Percentiles rank a stretch among this genome's conserved stretches.
Conservation (phyloP, 345 rosid species). For the Brassica incana region DNA sequence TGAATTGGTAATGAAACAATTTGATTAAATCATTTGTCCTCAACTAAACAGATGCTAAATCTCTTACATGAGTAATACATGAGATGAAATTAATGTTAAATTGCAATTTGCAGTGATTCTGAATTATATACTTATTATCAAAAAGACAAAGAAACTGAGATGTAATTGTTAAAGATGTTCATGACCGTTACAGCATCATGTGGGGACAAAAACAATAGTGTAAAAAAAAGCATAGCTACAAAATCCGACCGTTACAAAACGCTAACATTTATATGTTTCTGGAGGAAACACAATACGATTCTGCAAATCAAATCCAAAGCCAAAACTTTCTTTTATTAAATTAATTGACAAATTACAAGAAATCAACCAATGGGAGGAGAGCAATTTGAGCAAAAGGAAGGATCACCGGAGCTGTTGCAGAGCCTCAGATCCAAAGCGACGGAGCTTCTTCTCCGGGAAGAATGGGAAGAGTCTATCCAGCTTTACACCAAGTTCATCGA, state of each 20-base stretch:
- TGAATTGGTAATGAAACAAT: neutral
- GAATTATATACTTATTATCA: neutral
- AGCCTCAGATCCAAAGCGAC: slow-evolving; percentile 72
- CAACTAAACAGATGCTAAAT: neutral
- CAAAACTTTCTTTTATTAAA: neutral
- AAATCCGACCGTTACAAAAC: slow-evolving; percentile 59
- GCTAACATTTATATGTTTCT: slow-evolving; percentile 30
- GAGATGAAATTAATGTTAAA: neutral
- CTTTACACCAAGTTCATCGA: slow-evolving; percentile 61
- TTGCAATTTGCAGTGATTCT: neutral
- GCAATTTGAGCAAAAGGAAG: slow-evolving; percentile 33
- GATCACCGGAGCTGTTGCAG: slow-evolving; percentile 48
- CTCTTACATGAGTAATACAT: neutral
- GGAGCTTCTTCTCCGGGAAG: slow-evolving; percentile 75
- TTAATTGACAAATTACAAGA: neutral
- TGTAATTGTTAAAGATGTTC: neutral
- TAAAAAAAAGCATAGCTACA: neutral
- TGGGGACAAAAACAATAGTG: neutral
- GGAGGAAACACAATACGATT: neutral
- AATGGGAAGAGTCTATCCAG: slow-evolving; percentile 69
- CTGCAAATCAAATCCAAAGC: slow-evolving; percentile 15
- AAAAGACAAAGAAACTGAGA: neutral
- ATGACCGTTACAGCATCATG: slow-evolving; percentile 40
- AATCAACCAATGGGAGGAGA: slow-evolving; percentile 38
- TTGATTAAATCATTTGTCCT: neutral